phyloP scores from a whole-genome alignment of 139 green algal species.

The Chloropicon primus region DNA sequence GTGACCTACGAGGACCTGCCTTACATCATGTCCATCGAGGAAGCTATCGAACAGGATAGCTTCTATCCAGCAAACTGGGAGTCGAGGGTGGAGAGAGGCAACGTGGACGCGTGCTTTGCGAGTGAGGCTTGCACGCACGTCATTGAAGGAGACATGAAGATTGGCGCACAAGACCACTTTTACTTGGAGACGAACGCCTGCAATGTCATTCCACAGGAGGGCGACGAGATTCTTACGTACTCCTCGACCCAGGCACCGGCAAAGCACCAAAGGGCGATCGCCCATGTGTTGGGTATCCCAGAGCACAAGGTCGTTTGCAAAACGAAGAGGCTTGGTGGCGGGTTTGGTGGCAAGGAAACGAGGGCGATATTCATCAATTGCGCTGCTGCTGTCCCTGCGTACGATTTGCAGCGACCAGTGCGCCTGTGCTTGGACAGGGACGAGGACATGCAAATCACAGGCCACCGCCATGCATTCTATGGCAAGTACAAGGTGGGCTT shows the following conservation, averaged over 20 bases:
- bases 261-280: slow-evolving; percentile 71
- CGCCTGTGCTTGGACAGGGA: slow-evolving; percentile 71
- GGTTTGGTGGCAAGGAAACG: slow-evolving; percentile 96
- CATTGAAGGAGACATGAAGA: slow-evolving; percentile 36
- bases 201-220: slow-evolving; percentile 67
- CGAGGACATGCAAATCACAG: slow-evolving; percentile 81
- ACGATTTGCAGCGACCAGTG: slow-evolving; percentile 49
- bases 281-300: slow-evolving; percentile 62
- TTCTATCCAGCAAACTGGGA: slow-evolving; percentile 25
- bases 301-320: slow-evolving; percentile 69
- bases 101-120: slow-evolving; percentile 54
- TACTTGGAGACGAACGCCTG: slow-evolving; percentile 83
- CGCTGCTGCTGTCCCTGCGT: slow-evolving; percentile 62
- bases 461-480: slow-evolving; percentile 76
- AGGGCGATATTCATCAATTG: slow-evolving; percentile 57
- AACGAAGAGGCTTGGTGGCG: slow-evolving; percentile 84
- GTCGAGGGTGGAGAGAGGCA: slow-evolving; percentile 35
- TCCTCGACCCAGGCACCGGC: slow-evolving; percentile 55
- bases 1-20: slow-evolving; percentile 81
- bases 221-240: slow-evolving; percentile 59
- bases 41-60: slow-evolving; percentile 50
- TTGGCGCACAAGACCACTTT: slow-evolving; percentile 93
- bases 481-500: slow-evolving; percentile 72
- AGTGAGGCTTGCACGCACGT: slow-evolving; percentile 27
- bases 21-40: slow-evolving; percentile 71